Conservation (phyloP, 352 stramenopile genomes). For the Pythium sukuiense region DNA sequence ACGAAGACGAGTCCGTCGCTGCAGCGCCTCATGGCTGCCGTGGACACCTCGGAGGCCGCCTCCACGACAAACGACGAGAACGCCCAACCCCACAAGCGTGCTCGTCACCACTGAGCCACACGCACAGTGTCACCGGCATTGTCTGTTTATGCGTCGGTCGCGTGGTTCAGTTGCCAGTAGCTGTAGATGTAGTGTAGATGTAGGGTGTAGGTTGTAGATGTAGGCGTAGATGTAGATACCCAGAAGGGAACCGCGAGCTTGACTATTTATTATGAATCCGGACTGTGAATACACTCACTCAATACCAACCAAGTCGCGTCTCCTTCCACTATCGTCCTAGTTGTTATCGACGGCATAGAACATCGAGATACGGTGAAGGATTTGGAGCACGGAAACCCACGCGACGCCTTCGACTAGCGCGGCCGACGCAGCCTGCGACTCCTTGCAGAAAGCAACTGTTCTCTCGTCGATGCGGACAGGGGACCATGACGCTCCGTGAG, state of each 20-base stretch:
- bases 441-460: neutral
- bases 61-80: slow-evolving; percentile 1
- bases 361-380: slow-evolving; percentile 14
- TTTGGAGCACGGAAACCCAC: slow-evolving; percentile 9
- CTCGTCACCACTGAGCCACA: slow-evolving; percentile 11
- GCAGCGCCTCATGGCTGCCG: slow-evolving; percentile 22
- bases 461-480: neutral
- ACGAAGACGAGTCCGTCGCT: slow-evolving; percentile 19
- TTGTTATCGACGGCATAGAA: neutral
- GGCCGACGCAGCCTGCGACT: neutral
- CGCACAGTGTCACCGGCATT: neutral
- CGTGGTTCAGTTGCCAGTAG: neutral
- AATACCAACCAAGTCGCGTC: neutral
- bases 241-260: neutral
- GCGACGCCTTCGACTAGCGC: slow-evolving; percentile 6
- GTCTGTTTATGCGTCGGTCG: neutral
- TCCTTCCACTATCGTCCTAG: neutral
- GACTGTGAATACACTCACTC: neutral
- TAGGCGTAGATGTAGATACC: slow-evolving; percentile 6
- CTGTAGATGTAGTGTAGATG: neutral
- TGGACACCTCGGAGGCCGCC: slow-evolving; percentile 1
- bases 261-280: slow-evolving; percentile 6
- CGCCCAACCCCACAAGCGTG: slow-evolving; percentile 13
- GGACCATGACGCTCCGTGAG: neutral
- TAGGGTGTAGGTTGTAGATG: neutral